Base-by-base conservation (phyloP, 441 rosid genomes). In the Populus trichocarpa region DNA sequence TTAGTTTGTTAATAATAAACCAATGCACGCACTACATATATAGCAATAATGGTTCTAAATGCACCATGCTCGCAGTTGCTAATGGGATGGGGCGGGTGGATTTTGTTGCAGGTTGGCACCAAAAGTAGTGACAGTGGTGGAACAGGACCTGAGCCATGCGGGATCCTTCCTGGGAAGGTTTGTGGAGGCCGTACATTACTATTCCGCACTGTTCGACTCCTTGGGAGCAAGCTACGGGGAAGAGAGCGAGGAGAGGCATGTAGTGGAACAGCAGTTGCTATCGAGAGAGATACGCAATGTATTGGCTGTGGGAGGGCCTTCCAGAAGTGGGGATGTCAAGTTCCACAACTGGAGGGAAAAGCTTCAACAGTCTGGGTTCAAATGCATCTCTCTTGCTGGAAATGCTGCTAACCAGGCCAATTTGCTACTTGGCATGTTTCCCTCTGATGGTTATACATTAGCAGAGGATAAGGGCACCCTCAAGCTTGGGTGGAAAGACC, bases 401-500 rank as follows among this genome's bases (percentile, higher is more conserved):
- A 96, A 96, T 30, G 97, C 99, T 0, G 99, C 98, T 1, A 90
- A 97, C 0, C 99, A 96, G 83, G 99, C 99, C 7, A 94, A 97
- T 0, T 83, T 96, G 28, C 89, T 96, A 0, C 86, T 96, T 1
- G 98, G 98, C 10, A 96, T 96, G 98, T 96, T 96, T 83, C 96
- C 99, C 0, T 96, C 89, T 1, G 93, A 96, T 57, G 99, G 99
- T 22, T 96, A 96, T 78, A 96, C 99, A 2, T 87, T 96, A 85
- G 96, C 94, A 12, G 99, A 96, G 83, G 98, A 96, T 78, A 90
- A 85, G 38, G 99, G 99, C 3, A 83, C 98, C 6, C 90, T 96
- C 67, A 96, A 94, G 84, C 95, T 96, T 42, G 99, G 99, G 13
- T 96, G 99, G 99, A 96, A 96, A 81, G 99, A 96, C 79, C 97